These are phyloP conservation scores for Nematocida homosporus DNA, from an alignment of 371 early-diverging fungal genomes.

Conservation along the genomic window DNA sequence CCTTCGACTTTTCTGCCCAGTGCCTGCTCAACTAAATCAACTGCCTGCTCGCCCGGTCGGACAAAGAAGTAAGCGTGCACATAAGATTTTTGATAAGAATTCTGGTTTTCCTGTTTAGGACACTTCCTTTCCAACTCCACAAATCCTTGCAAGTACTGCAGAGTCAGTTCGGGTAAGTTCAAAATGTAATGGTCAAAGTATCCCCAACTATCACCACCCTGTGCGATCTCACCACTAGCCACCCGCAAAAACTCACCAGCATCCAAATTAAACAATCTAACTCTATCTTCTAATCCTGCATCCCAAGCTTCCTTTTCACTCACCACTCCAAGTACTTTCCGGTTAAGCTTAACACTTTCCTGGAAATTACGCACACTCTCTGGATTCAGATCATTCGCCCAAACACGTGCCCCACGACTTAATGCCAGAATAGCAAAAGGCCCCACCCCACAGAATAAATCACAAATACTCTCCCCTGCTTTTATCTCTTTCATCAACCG, in stretches of 20 bases:
- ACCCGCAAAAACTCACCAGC: conserved; percentile 17
- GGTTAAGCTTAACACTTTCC: conserved; percentile 77
- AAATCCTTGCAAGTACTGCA: conserved; percentile 60
- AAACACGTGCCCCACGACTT: conserved; percentile 74
- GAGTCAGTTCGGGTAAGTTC: conserved; percentile 67
- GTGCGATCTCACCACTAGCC: background rate
- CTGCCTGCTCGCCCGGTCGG: conserved; percentile 31
- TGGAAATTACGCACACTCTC: conserved; percentile 74
- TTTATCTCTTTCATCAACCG: conserved; percentile 76
- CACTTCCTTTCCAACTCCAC: conserved; percentile 19
- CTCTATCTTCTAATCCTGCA: conserved; percentile 60
- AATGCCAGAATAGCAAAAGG: conserved; percentile 93
- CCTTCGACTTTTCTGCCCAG: conserved; percentile 7
- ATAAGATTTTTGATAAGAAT: background rate
- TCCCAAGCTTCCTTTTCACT: conserved; percentile 50
- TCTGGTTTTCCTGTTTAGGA: background rate
- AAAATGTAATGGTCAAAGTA: conserved; percentile 65
- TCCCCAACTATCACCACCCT: background rate
- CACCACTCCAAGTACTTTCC: conserved; percentile 69
- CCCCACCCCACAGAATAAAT: conserved; percentile 94
- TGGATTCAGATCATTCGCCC: conserved; percentile 95
- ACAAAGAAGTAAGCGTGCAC: conserved; percentile 67
- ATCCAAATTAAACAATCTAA: conserved; percentile 48
- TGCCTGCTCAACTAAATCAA: conserved; percentile 21
- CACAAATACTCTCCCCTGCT: conserved; percentile 74